Conservation (phyloP, 192 early-diverging fungal genomes). For the Podila clonocystis region DNA sequence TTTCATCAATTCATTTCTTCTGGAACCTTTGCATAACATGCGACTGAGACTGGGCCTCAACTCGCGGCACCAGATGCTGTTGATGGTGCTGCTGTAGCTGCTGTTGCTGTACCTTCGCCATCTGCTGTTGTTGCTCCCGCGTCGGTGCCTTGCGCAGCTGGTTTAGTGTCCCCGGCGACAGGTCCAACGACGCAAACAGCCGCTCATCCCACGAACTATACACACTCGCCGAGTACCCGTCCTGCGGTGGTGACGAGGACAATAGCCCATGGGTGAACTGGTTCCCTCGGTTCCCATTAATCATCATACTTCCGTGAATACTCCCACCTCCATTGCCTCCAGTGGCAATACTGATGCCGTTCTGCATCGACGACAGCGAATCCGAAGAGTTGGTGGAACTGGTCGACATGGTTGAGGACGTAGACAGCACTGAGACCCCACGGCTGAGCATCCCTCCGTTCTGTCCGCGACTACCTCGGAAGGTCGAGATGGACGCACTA, state of each 20-base stretch:
- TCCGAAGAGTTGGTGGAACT: slow-evolving; percentile 11
- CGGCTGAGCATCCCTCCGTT: slow-evolving; percentile 4
- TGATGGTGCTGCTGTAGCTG: slow-evolving; percentile 22
- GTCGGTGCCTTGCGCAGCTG: slow-evolving; percentile 14
- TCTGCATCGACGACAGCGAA: slow-evolving; percentile 12
- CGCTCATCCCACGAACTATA: slow-evolving; percentile 1
- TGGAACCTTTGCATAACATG: slow-evolving; percentile 27
- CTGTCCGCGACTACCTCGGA: too few species aligned
- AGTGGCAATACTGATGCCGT: not conserved
- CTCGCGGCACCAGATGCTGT: not conserved
- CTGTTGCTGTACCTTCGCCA: slow-evolving; percentile 1
- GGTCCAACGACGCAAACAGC: slow-evolving; percentile 13
- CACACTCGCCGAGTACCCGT: not conserved
- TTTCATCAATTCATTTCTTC: slow-evolving; percentile 18
- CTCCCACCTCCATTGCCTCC: not conserved
- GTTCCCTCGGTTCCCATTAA: not conserved
- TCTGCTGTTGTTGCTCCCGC: not conserved
- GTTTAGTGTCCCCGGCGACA: slow-evolving; percentile 12
- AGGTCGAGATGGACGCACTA: not conserved
- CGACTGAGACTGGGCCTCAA: not conserved
- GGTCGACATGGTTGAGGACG: slow-evolving; percentile 13
- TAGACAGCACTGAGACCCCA: slow-evolving; percentile 17
- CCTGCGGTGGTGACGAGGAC: not conserved
- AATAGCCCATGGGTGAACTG: not conserved
- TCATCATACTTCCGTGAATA: not conserved